Conservation (phyloP, 805 yeast genomes). For the Wickerhamomyces silvicola region DNA sequence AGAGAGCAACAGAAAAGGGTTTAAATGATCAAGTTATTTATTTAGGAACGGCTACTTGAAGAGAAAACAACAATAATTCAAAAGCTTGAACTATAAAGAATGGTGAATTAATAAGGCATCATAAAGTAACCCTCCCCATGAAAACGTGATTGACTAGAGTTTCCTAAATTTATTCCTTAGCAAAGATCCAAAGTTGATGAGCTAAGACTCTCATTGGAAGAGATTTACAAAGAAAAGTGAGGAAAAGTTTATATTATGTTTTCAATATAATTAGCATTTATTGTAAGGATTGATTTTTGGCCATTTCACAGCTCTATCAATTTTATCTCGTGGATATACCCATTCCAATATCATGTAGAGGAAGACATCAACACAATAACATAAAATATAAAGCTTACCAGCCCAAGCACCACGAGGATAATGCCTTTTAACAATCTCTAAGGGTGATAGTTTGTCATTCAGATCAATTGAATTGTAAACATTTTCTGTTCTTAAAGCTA, state of each 20-base stretch:
- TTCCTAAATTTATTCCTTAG: slow-evolving; percentile 6
- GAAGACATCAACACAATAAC: slow-evolving; percentile 75
- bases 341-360: slow-evolving; percentile 58
- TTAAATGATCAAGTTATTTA: slow-evolving; percentile 10
- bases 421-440: slow-evolving; percentile 54
- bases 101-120: slow-evolving; percentile 1
- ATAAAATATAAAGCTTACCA: slow-evolving; percentile 73
- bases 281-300: slow-evolving; percentile 31
- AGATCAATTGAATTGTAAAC: slow-evolving; percentile 59
- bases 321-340: slow-evolving; percentile 57
- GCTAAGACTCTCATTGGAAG: slow-evolving; percentile 14
- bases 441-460: slow-evolving; percentile 27
- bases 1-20: too few relatives aligned
- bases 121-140: neutral
- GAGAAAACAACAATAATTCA: slow-evolving; percentile 14
- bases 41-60: slow-evolving; percentile 5
- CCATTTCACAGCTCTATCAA: slow-evolving; percentile 83
- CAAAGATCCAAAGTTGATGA: slow-evolving; percentile 9
- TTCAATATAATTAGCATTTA: neutral
- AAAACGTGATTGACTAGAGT: slow-evolving; percentile 11
- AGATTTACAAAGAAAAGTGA: slow-evolving; percentile 10
- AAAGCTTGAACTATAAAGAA: slow-evolving; percentile 9
- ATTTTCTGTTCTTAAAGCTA: slow-evolving; percentile 77
- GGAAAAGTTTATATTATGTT: slow-evolving; percentile 1
- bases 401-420: slow-evolving; percentile 78